Evolutionary conservation across 257 asterid genomes (phyloP), one percentile per base, ranked within the genome.

Genomic region (Parsonsia alboflavescens): DNA sequence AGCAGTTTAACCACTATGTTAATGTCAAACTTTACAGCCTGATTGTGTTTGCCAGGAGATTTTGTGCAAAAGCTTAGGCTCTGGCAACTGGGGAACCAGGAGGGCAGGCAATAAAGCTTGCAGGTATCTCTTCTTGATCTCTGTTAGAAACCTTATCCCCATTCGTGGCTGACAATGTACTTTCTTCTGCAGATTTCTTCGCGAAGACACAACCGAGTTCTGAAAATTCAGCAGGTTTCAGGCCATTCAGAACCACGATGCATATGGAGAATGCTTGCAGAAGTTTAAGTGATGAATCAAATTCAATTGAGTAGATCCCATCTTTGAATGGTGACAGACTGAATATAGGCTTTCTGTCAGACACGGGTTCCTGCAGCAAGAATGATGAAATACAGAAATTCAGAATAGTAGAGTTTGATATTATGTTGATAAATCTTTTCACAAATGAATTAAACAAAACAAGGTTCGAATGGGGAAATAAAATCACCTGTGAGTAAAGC

Each of bases 191-290:
- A 67, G 74, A 48, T 46, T 74, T 77, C 59, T 77, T 82, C 71
- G 49, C 77, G 36, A 78, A 73, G 49, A 26, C 22, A 26, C 67
- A 62, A 24, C 67, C 36, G 24, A 68, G 19, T 44, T 76, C 77
- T 11, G 80, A 76, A n/a, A 77, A 74, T n/a, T 48, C 67, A 10
- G 79, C 81, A 26, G 75, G 79, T 58, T 84, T 80, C 53, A 58
- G 76, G 70, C 89, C 76, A 62, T 81, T 86, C 73, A 86, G 75
- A 64, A 80, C 78, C 16, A 92, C 88, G 44, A 91, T 75, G 63
- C 86, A 86, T 17, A 89, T 78, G 73, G 96, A 85, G 85, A 91
- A 88, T 19, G 96, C 97, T 80, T 89, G 93, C 28, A 88, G 41
- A 56, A 73, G 85, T 76, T 84, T 81, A 79, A 91, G 75, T 0